These are phyloP conservation scores for Chalciporus sphaerocephalus DNA, from an alignment of 768 basidiomycete species.

Conservation along the genomic window DNA sequence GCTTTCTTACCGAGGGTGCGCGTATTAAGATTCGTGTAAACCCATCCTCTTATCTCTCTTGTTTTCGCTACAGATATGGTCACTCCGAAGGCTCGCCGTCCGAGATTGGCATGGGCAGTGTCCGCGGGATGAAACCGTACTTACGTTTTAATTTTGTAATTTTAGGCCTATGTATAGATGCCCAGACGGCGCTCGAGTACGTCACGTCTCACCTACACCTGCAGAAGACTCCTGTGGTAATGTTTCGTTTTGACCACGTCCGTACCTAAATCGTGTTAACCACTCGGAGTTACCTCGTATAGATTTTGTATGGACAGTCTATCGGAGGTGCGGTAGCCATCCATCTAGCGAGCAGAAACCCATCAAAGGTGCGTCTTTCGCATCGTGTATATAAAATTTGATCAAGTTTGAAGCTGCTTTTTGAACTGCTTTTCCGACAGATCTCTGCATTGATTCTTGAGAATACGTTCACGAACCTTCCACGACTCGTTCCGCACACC, in stretches of 20 bases:
- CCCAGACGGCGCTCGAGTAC: conserved; percentile 79
- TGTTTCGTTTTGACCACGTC: conserved; percentile 17
- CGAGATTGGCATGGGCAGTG: conserved; percentile 57
- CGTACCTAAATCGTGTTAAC: neutral
- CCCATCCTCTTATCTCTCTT: neutral
- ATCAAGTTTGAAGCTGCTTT: neutral
- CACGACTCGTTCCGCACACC: conserved; percentile 73
- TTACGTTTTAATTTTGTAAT: neutral
- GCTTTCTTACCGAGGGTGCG: conserved; percentile 89
- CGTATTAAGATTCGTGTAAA: conserved; percentile 17
- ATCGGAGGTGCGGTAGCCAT: conserved; percentile 94
- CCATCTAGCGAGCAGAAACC: conserved; percentile 78
- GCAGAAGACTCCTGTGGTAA: conserved; percentile 62
- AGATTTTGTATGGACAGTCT: conserved; percentile 80
- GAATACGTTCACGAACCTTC: conserved; percentile 89
- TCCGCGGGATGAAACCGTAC: neutral
- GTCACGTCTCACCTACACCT: conserved; percentile 60
- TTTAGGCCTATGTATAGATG: conserved; percentile 77
- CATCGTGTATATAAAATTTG: neutral
- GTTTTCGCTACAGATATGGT: conserved; percentile 61
- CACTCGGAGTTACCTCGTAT: neutral
- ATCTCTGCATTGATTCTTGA: conserved; percentile 81
- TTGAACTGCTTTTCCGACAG: conserved; percentile 32
- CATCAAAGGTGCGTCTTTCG: conserved; percentile 47
- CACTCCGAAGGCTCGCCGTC: conserved; percentile 81